A percentile compares a stretch with the other conserved stretches of the same genome.
These are phyloP conservation scores for Agapanthus africanus DNA, from an alignment of 106 monocot species.

Conservation along the genomic window DNA sequence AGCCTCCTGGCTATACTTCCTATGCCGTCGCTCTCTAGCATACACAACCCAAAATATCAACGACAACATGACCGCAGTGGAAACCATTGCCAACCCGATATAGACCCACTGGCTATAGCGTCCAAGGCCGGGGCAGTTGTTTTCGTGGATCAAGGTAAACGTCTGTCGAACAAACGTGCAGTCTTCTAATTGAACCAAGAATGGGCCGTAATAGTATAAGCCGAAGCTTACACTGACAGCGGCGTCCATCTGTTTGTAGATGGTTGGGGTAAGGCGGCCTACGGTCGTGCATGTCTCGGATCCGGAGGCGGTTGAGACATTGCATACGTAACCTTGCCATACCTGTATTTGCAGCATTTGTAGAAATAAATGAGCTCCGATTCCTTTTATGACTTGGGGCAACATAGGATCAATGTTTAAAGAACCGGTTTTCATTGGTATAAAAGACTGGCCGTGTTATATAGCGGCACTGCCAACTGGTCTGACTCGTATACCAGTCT, in stretches of 20 bases:
- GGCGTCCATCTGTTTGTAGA: constrained; percentile 54
- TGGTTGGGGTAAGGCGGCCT: constrained; percentile 56
- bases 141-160: constrained; percentile 33
- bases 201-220: constrained; percentile 59
- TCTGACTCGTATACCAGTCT: background rate
- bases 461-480: background rate
- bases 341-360: constrained; percentile 24
- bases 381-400: background rate
- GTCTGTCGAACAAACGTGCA: constrained; percentile 76
- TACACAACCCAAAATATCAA: constrained; percentile 82
- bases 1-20: constrained; percentile 11
- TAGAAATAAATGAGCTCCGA: background rate
- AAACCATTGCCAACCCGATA: constrained; percentile 53
- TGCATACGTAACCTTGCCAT: constrained; percentile 59
- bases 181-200: constrained; percentile 54
- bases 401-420: too few species aligned
- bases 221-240: constrained; percentile 46
- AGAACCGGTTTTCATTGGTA: too few species aligned
- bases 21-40: constrained; percentile 61
- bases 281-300: constrained; percentile 41
- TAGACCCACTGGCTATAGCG: constrained; percentile 58
- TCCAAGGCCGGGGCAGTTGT: constrained; percentile 61
- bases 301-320: constrained; percentile 11
- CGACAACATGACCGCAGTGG: constrained; percentile 72
- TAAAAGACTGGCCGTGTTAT: background rate